phyloP scores from a whole-genome alignment of 352 stramenopile species.

The Phytophthora cajani region DNA sequence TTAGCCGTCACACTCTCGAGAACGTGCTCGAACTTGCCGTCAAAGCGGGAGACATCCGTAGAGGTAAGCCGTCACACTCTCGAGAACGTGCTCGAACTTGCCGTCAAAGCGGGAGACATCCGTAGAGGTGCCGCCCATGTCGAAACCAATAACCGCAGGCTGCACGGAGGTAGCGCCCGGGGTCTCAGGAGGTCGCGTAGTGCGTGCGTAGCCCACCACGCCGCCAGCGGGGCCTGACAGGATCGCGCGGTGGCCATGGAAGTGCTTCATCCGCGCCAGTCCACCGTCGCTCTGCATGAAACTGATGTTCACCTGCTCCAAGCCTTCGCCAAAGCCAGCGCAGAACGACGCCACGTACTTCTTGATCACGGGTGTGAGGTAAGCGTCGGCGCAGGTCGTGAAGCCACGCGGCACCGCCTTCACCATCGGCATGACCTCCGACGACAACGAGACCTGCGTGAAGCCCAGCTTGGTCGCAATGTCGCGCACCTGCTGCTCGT shows the following conservation, averaged over 20 bases:
- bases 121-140: slow-evolving; percentile 99
- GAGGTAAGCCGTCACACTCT: slow-evolving; percentile 98
- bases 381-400: slow-evolving; percentile 97
- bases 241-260: slow-evolving; percentile 93
- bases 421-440: slow-evolving; percentile 98
- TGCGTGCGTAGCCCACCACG: slow-evolving; percentile 98
- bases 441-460: slow-evolving; percentile 91
- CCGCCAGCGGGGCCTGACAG: slow-evolving; percentile 94
- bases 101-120: slow-evolving; percentile 98
- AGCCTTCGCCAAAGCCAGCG: slow-evolving; percentile 94
- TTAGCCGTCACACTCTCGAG: slow-evolving; percentile 98
- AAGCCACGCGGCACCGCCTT: slow-evolving; percentile 97
- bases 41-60: slow-evolving; percentile 98
- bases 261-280: slow-evolving; percentile 94
- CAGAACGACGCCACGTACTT: slow-evolving; percentile 97
- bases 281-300: slow-evolving; percentile 99
- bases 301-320: slow-evolving; percentile 93
- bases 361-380: slow-evolving; percentile 98
- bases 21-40: slow-evolving; percentile 97
- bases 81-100: slow-evolving; percentile 97
- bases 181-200: slow-evolving; percentile 67
- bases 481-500: slow-evolving; percentile 92
- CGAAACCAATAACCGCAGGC: slow-evolving; percentile 95
- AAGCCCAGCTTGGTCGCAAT: slow-evolving; percentile 95
- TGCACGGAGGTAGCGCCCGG: slow-evolving; percentile 12